Conservation (phyloP, 1,284 basidiomycete species). For the Ustilago hordei region DNA sequence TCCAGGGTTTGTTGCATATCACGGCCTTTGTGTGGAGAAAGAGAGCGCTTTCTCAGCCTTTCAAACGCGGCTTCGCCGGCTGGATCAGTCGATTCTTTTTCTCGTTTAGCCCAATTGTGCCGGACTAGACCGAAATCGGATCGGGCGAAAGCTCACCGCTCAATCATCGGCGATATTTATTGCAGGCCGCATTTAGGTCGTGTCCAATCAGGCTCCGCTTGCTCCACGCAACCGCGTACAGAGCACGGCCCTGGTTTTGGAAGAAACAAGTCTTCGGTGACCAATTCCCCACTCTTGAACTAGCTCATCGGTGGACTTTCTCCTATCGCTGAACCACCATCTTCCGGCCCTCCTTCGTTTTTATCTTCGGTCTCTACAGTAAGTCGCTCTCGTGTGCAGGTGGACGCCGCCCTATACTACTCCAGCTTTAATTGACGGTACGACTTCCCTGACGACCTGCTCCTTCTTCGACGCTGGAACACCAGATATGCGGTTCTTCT, state of each 20-base stretch:
- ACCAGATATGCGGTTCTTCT: conserved; percentile 41
- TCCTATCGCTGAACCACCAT: neutral
- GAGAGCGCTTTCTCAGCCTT: conserved; percentile 26
- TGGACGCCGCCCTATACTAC: neutral
- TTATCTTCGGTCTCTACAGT: conserved; percentile 8
- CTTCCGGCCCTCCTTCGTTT: conserved; percentile 2
- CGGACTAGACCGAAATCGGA: conserved; percentile 37
- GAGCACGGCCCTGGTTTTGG: neutral
- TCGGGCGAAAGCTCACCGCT: neutral
- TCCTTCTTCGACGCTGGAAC: neutral
- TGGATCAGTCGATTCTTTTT: conserved; percentile 19
- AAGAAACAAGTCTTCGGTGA: neutral
- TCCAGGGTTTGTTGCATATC: neutral
- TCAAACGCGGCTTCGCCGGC: conserved; percentile 34
- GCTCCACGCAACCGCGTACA: conserved; percentile 5
- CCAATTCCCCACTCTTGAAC: conserved; percentile 6
- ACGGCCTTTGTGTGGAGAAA: conserved; percentile 35
- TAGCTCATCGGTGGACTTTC: neutral
- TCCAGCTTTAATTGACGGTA: neutral
- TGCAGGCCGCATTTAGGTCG: conserved; percentile 13
- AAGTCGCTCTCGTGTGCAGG: neutral
- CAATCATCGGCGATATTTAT: neutral
- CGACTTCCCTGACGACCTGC: neutral
- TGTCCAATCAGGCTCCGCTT: conserved; percentile 26
- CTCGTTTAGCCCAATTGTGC: conserved; percentile 32